Percentiles rank a stretch among this genome's conserved stretches.
phyloP scores from a whole-genome alignment of 2,329 filamentous ascomycete species.

The Aspergillus bombycis region DNA sequence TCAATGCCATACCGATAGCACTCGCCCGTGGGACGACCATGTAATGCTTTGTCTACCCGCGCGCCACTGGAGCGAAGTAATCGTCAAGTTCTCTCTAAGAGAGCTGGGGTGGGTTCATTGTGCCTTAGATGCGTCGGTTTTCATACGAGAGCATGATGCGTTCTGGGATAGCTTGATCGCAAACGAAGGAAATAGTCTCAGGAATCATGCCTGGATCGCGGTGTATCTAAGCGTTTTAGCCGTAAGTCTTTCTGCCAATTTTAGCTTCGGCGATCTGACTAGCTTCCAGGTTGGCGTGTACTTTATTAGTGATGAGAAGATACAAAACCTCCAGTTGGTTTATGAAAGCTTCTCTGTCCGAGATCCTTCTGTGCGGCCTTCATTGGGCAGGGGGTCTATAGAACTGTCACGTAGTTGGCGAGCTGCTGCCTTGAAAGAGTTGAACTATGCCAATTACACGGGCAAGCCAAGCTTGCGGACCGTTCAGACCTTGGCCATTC shows the following conservation, averaged over 20 bases:
- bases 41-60: neutral
- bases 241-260: neutral
- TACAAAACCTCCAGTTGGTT: neutral
- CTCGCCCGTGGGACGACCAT: neutral
- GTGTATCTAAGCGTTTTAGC: neutral
- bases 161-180: neutral
- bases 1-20: neutral
- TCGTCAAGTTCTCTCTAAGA: neutral
- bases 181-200: neutral
- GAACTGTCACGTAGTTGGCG: neutral
- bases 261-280: neutral
- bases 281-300: neutral
- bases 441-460: neutral
- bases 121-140: neutral
- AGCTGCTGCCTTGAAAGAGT: neutral
- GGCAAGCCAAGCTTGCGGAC: neutral
- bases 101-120: neutral
- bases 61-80: neutral
- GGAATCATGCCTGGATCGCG: neutral
- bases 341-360: neutral
- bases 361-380: neutral
- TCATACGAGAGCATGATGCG: neutral
- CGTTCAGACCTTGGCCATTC: neutral
- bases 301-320: neutral
- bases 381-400: neutral